These are phyloP conservation scores for Cladorrhinum sp. DNA, from an alignment of 2,329 filamentous ascomycete genomes.

Conservation along the genomic window DNA sequence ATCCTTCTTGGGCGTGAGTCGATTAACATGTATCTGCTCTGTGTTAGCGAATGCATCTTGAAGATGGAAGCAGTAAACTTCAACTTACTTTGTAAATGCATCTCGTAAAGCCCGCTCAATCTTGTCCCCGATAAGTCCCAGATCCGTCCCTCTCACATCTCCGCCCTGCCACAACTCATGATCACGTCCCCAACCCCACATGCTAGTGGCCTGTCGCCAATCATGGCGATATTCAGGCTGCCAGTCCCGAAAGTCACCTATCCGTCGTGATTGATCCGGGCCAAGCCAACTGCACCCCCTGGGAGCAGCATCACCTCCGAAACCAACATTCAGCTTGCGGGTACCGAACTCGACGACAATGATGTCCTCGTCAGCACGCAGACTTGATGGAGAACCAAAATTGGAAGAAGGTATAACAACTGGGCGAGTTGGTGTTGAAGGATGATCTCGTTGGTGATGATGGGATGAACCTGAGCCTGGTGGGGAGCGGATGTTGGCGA, in stretches of 20 bases:
- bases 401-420: slow-evolving; percentile 38
- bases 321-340: slow-evolving; percentile 75
- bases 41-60: background rate
- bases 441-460: slow-evolving; percentile 49
- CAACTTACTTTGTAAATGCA: slow-evolving; percentile 72
- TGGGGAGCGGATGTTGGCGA: slow-evolving; percentile 52
- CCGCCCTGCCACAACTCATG: slow-evolving; percentile 71
- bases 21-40: slow-evolving; percentile 57
- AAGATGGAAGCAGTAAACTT: background rate
- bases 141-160: slow-evolving; percentile 69
- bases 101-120: slow-evolving; percentile 80
- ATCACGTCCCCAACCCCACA: slow-evolving; percentile 58
- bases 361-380: slow-evolving; percentile 77
- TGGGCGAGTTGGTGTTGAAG: slow-evolving; percentile 46
- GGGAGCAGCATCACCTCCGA: slow-evolving; percentile 77
- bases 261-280: slow-evolving; percentile 71
- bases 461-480: slow-evolving; percentile 37
- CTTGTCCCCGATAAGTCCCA: slow-evolving; percentile 81
- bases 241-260: slow-evolving; percentile 79
- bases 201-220: slow-evolving; percentile 45
- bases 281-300: slow-evolving; percentile 69
- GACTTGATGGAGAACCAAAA: slow-evolving; percentile 58
- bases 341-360: slow-evolving; percentile 81
- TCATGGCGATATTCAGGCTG: slow-evolving; percentile 49
- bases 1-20: slow-evolving; percentile 75